Conservation (phyloP, 345 rosid genomes). For the Hibiscus trionum region DNA sequence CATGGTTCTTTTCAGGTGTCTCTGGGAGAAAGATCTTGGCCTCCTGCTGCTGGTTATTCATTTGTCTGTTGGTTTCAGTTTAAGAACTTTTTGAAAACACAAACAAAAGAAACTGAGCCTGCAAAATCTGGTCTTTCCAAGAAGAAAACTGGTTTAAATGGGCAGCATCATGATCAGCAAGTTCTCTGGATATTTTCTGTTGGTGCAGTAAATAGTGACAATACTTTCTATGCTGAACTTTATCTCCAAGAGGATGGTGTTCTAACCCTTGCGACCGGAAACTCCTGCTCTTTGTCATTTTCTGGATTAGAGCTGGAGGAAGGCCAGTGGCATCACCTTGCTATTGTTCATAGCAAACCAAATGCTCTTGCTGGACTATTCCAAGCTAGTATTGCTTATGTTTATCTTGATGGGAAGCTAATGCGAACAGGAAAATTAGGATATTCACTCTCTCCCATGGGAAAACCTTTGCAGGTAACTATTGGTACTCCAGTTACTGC, state of each 20-base stretch:
- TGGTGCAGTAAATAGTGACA: slow-evolving; percentile 69
- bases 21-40: slow-evolving; percentile 99
- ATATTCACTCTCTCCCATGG: slow-evolving; percentile 92
- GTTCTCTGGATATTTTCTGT: slow-evolving; percentile 86
- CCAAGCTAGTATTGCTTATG: slow-evolving; percentile 95
- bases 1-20: slow-evolving; percentile 97
- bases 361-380: slow-evolving; percentile 99
- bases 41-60: slow-evolving; percentile 99
- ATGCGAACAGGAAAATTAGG: slow-evolving; percentile 95
- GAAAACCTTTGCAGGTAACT: slow-evolving; percentile 86
- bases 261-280: slow-evolving; percentile 93
- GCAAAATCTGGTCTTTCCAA: slow-evolving; percentile 43
- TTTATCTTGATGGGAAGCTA: slow-evolving; percentile 92
- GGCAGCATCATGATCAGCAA: slow-evolving; percentile 53
- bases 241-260: slow-evolving; percentile 90
- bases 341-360: slow-evolving; percentile 97
- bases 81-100: slow-evolving; percentile 57
- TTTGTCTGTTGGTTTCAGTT: slow-evolving; percentile 99
- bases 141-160: slow-evolving; percentile 38
- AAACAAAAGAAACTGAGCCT: slow-evolving; percentile 54
- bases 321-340: slow-evolving; percentile 99
- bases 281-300: slow-evolving; percentile 75
- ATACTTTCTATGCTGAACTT: slow-evolving; percentile 69
- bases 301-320: slow-evolving; percentile 91
- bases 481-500: slow-evolving; percentile 79